Conservation (phyloP, 192 early-diverging fungal species). For the Gonapodya prolifera region DNA sequence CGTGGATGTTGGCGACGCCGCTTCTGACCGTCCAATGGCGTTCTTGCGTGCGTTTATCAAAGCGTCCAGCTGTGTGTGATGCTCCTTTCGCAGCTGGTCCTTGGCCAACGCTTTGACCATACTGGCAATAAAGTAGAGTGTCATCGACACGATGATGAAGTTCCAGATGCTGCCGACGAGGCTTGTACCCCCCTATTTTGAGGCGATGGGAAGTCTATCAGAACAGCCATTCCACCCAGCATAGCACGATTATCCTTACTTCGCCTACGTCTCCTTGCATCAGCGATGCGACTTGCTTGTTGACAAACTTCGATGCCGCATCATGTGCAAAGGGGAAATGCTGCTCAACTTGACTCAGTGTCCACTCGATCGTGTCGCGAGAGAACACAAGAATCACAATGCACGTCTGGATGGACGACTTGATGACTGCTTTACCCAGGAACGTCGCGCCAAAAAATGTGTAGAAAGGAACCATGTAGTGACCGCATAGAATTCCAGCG, state of each 20-base stretch:
- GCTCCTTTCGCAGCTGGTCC: slow-evolving; percentile 46
- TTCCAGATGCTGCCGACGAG: slow-evolving; percentile 65
- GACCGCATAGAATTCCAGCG: slow-evolving; percentile 89
- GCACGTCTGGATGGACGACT: slow-evolving; percentile 69
- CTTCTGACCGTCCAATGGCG: background rate
- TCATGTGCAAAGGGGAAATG: slow-evolving; percentile 47
- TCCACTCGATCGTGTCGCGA: slow-evolving; percentile 50
- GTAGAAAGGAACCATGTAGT: slow-evolving; percentile 77
- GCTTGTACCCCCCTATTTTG: slow-evolving; percentile 17
- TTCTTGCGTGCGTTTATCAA: background rate
- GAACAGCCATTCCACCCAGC: background rate
- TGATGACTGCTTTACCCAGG: slow-evolving; percentile 82
- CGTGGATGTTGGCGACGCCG: background rate
- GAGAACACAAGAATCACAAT: slow-evolving; percentile 77
- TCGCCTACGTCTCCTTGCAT: slow-evolving; percentile 6
- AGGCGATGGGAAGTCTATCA: background rate
- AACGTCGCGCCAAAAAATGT: slow-evolving; percentile 96
- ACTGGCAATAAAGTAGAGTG: slow-evolving; percentile 70
- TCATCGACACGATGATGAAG: slow-evolving; percentile 60
- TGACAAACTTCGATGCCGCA: slow-evolving; percentile 33
- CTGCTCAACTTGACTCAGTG: slow-evolving; percentile 37
- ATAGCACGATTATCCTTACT: background rate
- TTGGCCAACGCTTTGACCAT: slow-evolving; percentile 74
- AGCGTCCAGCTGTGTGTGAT: slow-evolving; percentile 6
- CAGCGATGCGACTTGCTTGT: slow-evolving; percentile 24